Conservation (phyloP, 306 rosid genomes). For the Cyamopsis tetragonoloba region DNA sequence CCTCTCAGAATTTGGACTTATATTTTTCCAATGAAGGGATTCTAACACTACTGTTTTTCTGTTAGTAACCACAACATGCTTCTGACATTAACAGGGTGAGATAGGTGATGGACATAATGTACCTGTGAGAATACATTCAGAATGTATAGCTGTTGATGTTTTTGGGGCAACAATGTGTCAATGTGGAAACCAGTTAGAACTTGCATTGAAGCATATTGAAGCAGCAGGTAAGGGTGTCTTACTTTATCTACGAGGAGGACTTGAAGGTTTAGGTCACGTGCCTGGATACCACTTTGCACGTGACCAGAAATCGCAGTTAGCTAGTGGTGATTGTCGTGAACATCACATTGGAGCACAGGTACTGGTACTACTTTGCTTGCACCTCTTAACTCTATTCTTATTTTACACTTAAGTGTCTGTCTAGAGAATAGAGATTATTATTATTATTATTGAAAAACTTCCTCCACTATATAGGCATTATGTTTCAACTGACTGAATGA, state of each 20-base stretch:
- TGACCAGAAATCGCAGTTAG: constrained; percentile 44
- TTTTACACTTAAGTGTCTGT: neutral
- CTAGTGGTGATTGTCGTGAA: constrained; percentile 55
- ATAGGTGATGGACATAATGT: constrained; percentile 59
- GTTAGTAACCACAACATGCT: neutral
- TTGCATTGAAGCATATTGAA: constrained; percentile 72
- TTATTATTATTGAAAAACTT: neutral
- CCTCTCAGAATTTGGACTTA: neutral
- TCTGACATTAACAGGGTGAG: constrained; percentile 49
- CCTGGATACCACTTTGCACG: constrained; percentile 49
- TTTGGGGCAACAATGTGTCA: constrained; percentile 72
- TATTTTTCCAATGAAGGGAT: neutral
- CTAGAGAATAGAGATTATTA: neutral
- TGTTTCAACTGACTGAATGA: neutral
- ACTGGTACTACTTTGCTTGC: constrained; percentile 34
- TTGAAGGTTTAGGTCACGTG: constrained; percentile 68
- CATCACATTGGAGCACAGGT: constrained; percentile 76
- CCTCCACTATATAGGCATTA: neutral
- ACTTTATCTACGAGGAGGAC: constrained; percentile 74
- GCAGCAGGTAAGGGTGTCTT: constrained; percentile 66
- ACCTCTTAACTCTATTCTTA: neutral
- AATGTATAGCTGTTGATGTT: constrained; percentile 69
- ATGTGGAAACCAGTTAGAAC: constrained; percentile 60
- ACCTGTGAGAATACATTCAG: constrained; percentile 71
- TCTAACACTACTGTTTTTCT: neutral